Percentiles rank a stretch among this genome's conserved stretches.
Evolutionary conservation across 108 stramenopile genomes (phyloP).

Genomic region (Chaetoceros tenuissimus): DNA sequence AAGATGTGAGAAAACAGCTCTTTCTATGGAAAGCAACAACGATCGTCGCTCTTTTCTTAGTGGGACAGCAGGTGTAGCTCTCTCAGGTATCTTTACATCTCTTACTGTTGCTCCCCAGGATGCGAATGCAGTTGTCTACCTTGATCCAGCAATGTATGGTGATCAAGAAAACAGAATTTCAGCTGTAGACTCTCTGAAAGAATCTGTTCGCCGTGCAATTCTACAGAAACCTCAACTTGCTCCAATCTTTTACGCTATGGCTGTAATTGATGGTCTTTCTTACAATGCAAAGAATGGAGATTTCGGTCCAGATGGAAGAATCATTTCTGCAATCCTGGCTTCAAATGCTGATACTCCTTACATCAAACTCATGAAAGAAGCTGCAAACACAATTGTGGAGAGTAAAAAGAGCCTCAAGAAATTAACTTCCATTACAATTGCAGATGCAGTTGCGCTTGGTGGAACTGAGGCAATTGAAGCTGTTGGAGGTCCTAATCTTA

Average conservation of each 20-base stretch:
- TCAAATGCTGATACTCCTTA: constrained; percentile 37
- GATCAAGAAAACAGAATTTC: constrained; percentile 81
- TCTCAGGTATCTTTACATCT: constrained; percentile 9
- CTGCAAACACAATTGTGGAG: constrained; percentile 42
- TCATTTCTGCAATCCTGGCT: constrained; percentile 47
- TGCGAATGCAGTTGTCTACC: constrained; percentile 66
- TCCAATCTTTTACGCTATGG: constrained; percentile 62
- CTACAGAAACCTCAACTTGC: constrained; percentile 64
- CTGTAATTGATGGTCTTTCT: constrained; percentile 61
- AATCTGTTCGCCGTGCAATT: constrained; percentile 65
- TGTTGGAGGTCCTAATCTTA: constrained; percentile 69
- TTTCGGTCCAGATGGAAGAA: constrained; percentile 69
- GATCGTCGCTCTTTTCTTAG: constrained; percentile 34
- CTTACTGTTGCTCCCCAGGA: constrained; percentile 16
- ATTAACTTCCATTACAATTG: constrained; percentile 65
- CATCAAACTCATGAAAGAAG: constrained; percentile 39
- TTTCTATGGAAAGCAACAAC: constrained; percentile 13
- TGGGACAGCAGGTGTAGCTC: constrained; percentile 4
- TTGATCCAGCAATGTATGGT: constrained; percentile 87
- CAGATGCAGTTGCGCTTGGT: constrained; percentile 70
- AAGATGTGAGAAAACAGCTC: too few relatives aligned
- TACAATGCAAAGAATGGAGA: constrained; percentile 45
- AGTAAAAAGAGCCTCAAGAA: constrained; percentile 60
- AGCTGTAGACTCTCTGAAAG: constrained; percentile 68
- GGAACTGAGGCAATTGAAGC: constrained; percentile 74